Percentiles rank a stretch among this genome's conserved stretches.
These are phyloP conservation scores for Rhypophila decipiens DNA, from an alignment of 495 filamentous ascomycete genomes.

Conservation along the genomic window DNA sequence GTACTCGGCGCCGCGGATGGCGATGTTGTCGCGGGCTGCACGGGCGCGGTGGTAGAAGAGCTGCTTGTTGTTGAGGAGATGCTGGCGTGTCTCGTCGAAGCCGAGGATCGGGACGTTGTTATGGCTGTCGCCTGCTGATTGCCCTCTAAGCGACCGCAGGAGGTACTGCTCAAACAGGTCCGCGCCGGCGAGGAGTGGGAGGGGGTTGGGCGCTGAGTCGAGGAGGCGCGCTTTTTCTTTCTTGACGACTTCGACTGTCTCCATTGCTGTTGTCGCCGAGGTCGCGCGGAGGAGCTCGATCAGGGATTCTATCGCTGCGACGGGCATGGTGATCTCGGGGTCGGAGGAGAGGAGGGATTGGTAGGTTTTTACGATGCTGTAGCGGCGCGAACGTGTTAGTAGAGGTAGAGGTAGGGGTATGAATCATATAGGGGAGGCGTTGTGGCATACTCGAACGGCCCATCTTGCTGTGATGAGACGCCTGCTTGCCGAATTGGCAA, in stretches of 20 bases:
- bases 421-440: not conserved
- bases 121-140: slow-evolving; percentile 43
- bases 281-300: slow-evolving; percentile 74
- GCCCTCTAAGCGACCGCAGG: slow-evolving; percentile 51
- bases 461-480: not conserved
- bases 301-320: slow-evolving; percentile 90
- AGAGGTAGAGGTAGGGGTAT: not conserved
- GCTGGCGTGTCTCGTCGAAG: slow-evolving; percentile 75
- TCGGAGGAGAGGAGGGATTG: slow-evolving; percentile 51
- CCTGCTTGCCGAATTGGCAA: slow-evolving; percentile 9
- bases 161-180: slow-evolving; percentile 95
- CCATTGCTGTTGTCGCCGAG: slow-evolving; percentile 77
- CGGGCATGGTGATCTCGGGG: slow-evolving; percentile 85
- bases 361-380: slow-evolving; percentile 51
- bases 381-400: not conserved
- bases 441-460: slow-evolving; percentile 17
- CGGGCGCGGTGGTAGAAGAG: slow-evolving; percentile 86
- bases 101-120: slow-evolving; percentile 53
- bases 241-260: slow-evolving; percentile 80
- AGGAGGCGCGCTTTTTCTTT: slow-evolving; percentile 62
- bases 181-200: slow-evolving; percentile 86
- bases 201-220: slow-evolving; percentile 70
- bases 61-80: slow-evolving; percentile 75
- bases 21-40: slow-evolving; percentile 74
- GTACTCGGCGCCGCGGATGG: slow-evolving; percentile 66